Base-by-base conservation (phyloP, 78 protist genomes). In the Speleostelium caveatum region DNA sequence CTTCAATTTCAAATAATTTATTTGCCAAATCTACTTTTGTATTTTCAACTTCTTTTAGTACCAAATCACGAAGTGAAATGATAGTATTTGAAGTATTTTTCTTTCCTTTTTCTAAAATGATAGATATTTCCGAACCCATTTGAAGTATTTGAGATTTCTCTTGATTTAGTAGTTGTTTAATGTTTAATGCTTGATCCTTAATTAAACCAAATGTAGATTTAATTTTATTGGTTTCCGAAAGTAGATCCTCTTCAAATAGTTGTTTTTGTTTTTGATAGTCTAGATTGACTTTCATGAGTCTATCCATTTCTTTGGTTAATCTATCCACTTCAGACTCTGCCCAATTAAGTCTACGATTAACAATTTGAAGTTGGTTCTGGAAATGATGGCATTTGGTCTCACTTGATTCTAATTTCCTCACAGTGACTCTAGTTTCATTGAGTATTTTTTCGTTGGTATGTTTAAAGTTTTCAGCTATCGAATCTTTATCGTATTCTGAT, bases 281-380 rank as follows among this genome's bases (percentile, higher is more conserved):
- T 45, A n/a, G 35, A 49, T 60, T 36, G 41, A 65, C 69, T 19
- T 41, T 67, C 41, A 28, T 38, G 8, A 83, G 49, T 59, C 91
- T 53, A 42, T 83, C 66, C 55, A 83, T 69, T 71, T 83, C 91
- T 39, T 83, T 83, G 10, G 91, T 83, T 62, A 83, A 58, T 45
- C 91, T 69, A 17, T 83, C 91, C 30, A 83, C 69, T 45, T 83
- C 91, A 22, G 58, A 35, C n/a, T 83, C 91, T 1, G 91, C 67
- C 79, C 91, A 69, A 21, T n/a, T 35, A 12, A 83, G 26, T 39
- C 76, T 24, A 17, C 42, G 53, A 33, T 83, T 83, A 3, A 42
- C 91, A 28, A 62, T 41, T 8, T 22, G 14, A 17, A 83, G 33
- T 33, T 83, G 91, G 32, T 45, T 56, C 32, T 83, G 77, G 1